phyloP scores from a whole-genome alignment of 352 stramenopile species.

The Plasmopara halstedii region DNA sequence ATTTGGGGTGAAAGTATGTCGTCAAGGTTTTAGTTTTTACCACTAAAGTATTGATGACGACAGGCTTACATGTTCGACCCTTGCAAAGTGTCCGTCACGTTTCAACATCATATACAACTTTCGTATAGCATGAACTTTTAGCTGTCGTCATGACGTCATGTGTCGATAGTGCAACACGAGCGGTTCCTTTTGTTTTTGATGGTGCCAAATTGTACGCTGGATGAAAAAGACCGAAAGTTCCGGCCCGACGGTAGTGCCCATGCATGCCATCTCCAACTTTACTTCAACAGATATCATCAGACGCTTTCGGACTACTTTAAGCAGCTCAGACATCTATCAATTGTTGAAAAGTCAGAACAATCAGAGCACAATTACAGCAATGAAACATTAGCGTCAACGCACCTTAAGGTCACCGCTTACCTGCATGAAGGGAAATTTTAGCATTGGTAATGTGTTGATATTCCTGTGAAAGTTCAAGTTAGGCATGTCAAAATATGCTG shows the following conservation, averaged over 20 bases:
- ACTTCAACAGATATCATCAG: constrained; percentile 22
- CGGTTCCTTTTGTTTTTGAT: constrained; percentile 31
- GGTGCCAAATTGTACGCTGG: constrained; percentile 56
- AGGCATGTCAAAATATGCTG: too few relatives aligned
- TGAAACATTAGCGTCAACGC: neutral
- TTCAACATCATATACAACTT: too few relatives aligned
- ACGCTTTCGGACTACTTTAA: constrained; percentile 34
- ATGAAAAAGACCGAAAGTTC: constrained; percentile 65
- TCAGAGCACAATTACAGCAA: too few relatives aligned
- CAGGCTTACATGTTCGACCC: too few relatives aligned
- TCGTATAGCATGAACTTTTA: too few relatives aligned
- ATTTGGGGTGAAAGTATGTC: too few relatives aligned
- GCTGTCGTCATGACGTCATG: constrained; percentile 9
- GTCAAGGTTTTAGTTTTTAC: too few relatives aligned
- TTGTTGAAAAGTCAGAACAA: neutral
- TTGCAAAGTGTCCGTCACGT: too few relatives aligned
- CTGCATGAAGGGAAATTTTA: constrained; percentile 49
- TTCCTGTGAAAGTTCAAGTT: constrained; percentile 12
- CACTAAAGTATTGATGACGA: too few relatives aligned
- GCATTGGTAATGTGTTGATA: constrained; percentile 16
- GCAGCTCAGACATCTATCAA: constrained; percentile 48
- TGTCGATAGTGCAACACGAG: constrained; percentile 50
- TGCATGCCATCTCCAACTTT: constrained; percentile 49
- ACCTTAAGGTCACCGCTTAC: constrained; percentile 59
- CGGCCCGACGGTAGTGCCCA: constrained; percentile 46